A percentile compares a stretch with the other conserved stretches of the same genome.
Evolutionary conservation across 2,329 filamentous ascomycete species (phyloP).

Genomic region (Pseudogymnoascus sp.): DNA sequence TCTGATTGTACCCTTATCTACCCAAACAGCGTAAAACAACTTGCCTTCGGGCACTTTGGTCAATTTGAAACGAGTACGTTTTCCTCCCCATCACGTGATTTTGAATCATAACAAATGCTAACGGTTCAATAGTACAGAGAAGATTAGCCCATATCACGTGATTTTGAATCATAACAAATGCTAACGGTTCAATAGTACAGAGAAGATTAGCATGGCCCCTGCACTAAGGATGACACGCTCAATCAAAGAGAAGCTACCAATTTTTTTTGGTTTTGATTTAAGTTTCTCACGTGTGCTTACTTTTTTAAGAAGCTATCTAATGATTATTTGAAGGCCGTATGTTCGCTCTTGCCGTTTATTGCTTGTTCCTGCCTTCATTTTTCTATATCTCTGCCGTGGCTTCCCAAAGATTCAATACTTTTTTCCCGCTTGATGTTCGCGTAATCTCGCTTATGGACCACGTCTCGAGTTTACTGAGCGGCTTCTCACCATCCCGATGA

Average conservation of each 20-base stretch:
- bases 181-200: constrained; percentile 34
- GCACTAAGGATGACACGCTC: constrained; percentile 92
- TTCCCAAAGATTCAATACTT: neutral
- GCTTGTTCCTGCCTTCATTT: constrained; percentile 8
- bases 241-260: constrained; percentile 69
- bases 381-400: no score
- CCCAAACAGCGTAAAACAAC: neutral
- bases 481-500: neutral
- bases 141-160: constrained; percentile 55
- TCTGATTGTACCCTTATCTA: neutral
- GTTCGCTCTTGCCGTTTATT: neutral
- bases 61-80: neutral
- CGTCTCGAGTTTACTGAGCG: neutral
- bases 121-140: constrained; percentile 43
- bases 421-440: neutral
- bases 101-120: neutral
- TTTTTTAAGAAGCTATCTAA: neutral
- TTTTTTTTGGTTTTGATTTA: constrained; percentile 20
- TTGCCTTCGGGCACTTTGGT: constrained; percentile 3
- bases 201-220: constrained; percentile 79
- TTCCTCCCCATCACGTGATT: neutral
- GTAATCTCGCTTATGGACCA: neutral
- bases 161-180: neutral
- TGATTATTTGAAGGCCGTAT: neutral
- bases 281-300: neutral